phyloP scores from a whole-genome alignment of 2,329 filamentous ascomycete genomes.

The Penicillium sp. region DNA sequence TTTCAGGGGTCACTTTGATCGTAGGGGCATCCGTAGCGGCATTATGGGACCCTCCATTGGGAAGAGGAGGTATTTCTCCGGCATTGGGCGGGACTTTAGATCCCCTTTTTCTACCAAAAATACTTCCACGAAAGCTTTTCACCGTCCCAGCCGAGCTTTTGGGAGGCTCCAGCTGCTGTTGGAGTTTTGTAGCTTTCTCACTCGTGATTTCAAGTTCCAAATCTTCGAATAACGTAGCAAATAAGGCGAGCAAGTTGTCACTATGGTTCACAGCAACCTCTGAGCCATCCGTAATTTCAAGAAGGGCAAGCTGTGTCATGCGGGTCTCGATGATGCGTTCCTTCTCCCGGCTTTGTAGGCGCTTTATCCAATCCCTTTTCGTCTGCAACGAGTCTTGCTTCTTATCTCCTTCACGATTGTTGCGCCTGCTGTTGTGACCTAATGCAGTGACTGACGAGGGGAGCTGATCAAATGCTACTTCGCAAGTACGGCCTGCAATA shows the following conservation, averaged over 20 bases:
- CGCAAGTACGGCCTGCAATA: constrained; percentile 76
- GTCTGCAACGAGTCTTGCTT: constrained; percentile 14
- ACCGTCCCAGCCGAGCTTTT: constrained; percentile 68
- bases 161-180: constrained; percentile 51
- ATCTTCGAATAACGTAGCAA: constrained; percentile 73
- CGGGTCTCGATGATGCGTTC: constrained; percentile 88
- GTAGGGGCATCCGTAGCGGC: constrained; percentile 52
- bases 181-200: constrained; percentile 34
- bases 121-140: constrained; percentile 67
- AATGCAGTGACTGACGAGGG: constrained; percentile 67
- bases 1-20: constrained; percentile 69
- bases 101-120: constrained; percentile 65
- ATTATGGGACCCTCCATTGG: constrained; percentile 23
- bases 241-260: constrained; percentile 78
- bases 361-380: constrained; percentile 60
- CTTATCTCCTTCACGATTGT: constrained; percentile 19
- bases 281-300: constrained; percentile 79
- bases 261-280: constrained; percentile 84
- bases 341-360: constrained; percentile 80
- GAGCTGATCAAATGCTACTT: constrained; percentile 89
- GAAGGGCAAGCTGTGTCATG: constrained; percentile 83
- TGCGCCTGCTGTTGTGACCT: constrained; percentile 53
- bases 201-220: constrained; percentile 39
- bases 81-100: constrained; percentile 38
- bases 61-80: constrained; percentile 17